phyloP scores from a whole-genome alignment of 2,329 filamentous ascomycete species.

The Fusarium sp. region DNA sequence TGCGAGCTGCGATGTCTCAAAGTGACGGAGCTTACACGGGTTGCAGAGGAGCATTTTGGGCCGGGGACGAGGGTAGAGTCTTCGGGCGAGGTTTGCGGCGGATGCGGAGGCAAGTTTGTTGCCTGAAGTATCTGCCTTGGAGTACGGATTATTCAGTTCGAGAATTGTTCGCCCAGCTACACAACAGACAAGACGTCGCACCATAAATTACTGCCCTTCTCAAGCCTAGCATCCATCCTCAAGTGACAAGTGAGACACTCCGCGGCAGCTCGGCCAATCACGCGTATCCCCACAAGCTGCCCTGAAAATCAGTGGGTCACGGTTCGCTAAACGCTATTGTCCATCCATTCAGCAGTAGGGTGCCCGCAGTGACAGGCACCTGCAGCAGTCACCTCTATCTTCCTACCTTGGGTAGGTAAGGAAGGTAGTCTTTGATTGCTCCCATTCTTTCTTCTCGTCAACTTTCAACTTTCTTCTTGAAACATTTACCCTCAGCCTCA shows the following conservation, averaged over 20 bases:
- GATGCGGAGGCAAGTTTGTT: conserved; percentile 57
- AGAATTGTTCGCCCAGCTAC: background rate
- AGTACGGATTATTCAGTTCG: background rate
- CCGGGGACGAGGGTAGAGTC: conserved; percentile 46
- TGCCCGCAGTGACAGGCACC: background rate
- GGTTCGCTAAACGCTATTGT: background rate
- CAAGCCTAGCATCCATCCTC: no score
- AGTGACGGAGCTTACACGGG: conserved; percentile 53
- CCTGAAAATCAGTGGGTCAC: background rate
- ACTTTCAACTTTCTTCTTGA: background rate
- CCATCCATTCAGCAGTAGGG: background rate
- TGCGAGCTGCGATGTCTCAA: conserved; percentile 64
- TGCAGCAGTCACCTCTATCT: background rate
- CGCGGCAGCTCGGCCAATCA: conserved; percentile 23
- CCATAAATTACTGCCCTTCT: background rate
- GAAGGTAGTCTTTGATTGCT: background rate
- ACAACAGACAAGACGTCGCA: background rate
- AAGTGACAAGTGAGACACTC: conserved; percentile 8
- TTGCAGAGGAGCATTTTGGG: conserved; percentile 49
- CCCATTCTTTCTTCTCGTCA: background rate
- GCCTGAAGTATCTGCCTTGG: conserved; percentile 38
- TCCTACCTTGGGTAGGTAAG: background rate
- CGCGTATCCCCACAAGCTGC: background rate
- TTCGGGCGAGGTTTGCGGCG: conserved; percentile 52
- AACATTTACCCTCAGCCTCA: background rate